Evolutionary conservation across 2,329 filamentous ascomycete species (phyloP).

Genomic region (Ophiostoma sp.): DNA sequence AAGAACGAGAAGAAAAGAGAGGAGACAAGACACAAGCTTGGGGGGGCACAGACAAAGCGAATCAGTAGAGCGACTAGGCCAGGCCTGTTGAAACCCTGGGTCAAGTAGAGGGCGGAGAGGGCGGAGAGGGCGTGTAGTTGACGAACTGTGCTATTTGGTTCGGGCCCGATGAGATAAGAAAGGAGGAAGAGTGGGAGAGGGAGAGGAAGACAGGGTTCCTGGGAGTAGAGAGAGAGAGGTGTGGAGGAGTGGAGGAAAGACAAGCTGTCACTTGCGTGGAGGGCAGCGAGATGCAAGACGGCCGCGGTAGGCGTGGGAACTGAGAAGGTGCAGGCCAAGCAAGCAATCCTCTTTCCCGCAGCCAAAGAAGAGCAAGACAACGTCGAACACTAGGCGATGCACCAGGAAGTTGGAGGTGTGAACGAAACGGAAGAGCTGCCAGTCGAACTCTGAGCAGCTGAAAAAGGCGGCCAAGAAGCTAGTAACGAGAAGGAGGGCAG

Average conservation of each 20-base stretch:
- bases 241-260: background rate
- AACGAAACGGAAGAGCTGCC: background rate
- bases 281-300: background rate
- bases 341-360: no score
- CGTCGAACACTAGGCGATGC: conserved; percentile 1
- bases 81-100: background rate
- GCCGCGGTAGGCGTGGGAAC: background rate
- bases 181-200: background rate
- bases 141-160: background rate
- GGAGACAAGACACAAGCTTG: background rate
- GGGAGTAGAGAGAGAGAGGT: background rate
- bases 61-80: background rate
- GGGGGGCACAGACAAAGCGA: background rate
- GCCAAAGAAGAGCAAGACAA: conserved; percentile 8
- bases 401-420: background rate
- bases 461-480: conserved; percentile 1
- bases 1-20: background rate
- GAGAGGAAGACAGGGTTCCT: background rate
- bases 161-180: background rate
- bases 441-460: background rate
- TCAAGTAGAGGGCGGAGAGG: background rate
- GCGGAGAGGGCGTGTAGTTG: background rate
- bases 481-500: background rate
- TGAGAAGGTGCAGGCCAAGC: no score
- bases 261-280: background rate